A percentile compares a stretch with the other conserved stretches of the same genome.
These are phyloP conservation scores for Nitzschia putrida DNA, from an alignment of 108 stramenopile species.

Conservation along the genomic window DNA sequence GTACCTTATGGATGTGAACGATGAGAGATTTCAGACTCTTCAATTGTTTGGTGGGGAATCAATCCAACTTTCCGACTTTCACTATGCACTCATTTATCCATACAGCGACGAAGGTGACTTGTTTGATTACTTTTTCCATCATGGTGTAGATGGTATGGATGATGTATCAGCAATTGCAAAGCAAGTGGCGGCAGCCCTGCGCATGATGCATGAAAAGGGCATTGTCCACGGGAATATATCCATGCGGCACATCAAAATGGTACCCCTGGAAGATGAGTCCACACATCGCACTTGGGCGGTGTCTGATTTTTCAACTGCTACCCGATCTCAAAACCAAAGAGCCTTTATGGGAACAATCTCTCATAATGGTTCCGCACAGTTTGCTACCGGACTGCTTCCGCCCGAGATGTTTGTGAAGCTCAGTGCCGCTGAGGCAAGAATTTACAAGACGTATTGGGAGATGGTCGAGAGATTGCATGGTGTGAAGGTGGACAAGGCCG, in stretches of 20 bases:
- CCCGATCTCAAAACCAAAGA: constrained; percentile 8
- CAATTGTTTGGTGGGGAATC: constrained; percentile 28
- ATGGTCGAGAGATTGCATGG: constrained; percentile 41
- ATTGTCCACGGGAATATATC: constrained; percentile 51
- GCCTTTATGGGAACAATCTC: constrained; percentile 44
- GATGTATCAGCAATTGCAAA: constrained; percentile 31
- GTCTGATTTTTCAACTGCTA: constrained; percentile 40
- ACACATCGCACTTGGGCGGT: constrained; percentile 48
- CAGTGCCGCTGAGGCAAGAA: constrained; percentile 25
- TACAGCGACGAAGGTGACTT: constrained; percentile 54
- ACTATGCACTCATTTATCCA: constrained; percentile 69
- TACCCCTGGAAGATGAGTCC: constrained; percentile 38
- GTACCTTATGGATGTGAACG: constrained; percentile 46
- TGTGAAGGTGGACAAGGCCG: constrained; percentile 41
- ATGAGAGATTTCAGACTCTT: constrained; percentile 47
- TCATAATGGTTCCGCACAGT: constrained; percentile 40
- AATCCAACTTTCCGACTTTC: constrained; percentile 42
- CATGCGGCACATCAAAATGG: constrained; percentile 28
- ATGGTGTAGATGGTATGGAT: constrained; percentile 29
- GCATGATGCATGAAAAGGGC: constrained; percentile 53
- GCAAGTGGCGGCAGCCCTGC: constrained; percentile 52
- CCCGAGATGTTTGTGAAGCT: constrained; percentile 65
- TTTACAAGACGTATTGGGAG: constrained; percentile 49
- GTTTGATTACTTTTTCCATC: constrained; percentile 43
- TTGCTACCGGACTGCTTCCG: constrained; percentile 48